Conservation (phyloP, 2,329 filamentous ascomycete species). For the Beauveria bassiana region DNA sequence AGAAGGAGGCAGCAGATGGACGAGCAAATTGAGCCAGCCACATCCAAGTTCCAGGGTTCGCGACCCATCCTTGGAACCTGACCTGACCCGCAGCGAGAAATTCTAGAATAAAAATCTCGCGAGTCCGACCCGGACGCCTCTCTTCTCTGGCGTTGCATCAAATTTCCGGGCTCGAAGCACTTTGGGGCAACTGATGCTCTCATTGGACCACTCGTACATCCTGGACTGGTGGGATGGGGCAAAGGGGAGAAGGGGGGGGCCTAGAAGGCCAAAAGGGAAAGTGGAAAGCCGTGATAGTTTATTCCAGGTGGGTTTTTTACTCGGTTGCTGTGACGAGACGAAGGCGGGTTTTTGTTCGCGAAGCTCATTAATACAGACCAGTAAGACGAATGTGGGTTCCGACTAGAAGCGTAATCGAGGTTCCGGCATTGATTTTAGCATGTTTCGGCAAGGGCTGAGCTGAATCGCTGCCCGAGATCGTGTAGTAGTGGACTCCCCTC, state of each 20-base stretch:
- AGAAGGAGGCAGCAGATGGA: too few relatives aligned
- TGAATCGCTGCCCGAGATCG: constrained; percentile 10
- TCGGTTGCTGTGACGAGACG: too few relatives aligned
- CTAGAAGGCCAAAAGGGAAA: neutral
- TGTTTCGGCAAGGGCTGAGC: neutral
- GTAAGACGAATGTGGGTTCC: neutral
- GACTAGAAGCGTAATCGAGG: neutral
- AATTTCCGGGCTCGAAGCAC: constrained; percentile 3
- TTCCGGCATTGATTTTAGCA: neutral
- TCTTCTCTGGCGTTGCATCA: constrained; percentile 1
- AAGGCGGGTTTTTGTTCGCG: too few relatives aligned
- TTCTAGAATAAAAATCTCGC: constrained; percentile 4
- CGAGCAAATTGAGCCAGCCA: neutral
- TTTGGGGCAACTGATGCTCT: neutral
- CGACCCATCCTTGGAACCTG: neutral
- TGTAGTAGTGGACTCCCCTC: neutral
- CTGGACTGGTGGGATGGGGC: neutral
- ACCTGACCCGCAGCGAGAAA: neutral
- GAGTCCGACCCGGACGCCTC: neutral
- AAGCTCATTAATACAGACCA: too few relatives aligned
- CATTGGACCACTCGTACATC: neutral
- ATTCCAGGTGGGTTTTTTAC: too few relatives aligned
- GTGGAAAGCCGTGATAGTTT: neutral
- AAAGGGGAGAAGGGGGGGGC: neutral
- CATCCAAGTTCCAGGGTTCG: neutral